phyloP scores from a whole-genome alignment of 208 protist genomes.

The Trypanosoma lewisi region DNA sequence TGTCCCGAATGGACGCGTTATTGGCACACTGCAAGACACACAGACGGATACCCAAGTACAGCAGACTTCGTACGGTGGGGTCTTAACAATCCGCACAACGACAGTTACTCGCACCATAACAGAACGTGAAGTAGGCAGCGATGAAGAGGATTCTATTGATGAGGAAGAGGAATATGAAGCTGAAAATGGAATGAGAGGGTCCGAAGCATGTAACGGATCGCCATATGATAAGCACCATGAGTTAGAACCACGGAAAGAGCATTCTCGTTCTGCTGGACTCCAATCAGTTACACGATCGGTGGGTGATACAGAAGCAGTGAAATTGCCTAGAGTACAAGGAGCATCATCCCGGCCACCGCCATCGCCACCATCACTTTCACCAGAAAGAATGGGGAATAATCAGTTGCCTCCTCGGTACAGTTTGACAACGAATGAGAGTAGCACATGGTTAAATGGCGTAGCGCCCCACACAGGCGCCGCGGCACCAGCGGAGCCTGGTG shows the following conservation, averaged over 20 bases:
- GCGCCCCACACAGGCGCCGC: neutral
- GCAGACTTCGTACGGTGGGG: conserved; percentile 38
- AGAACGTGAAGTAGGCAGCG: conserved; percentile 53
- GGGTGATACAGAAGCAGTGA: neutral
- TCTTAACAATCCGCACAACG: conserved; percentile 63
- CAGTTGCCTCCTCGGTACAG: neutral
- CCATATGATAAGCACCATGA: neutral
- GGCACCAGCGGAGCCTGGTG: neutral
- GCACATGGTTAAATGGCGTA: neutral
- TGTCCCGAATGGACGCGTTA: conserved; percentile 46
- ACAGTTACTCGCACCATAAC: conserved; percentile 69
- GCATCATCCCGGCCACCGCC: neutral
- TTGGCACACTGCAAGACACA: conserved; percentile 63
- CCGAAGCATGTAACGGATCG: neutral
- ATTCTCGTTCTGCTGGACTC: neutral
- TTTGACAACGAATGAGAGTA: neutral
- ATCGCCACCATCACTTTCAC: too few species aligned
- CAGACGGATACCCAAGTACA: conserved; percentile 68
- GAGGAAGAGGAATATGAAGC: conserved; percentile 6
- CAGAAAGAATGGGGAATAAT: neutral
- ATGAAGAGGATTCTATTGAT: conserved; percentile 41
- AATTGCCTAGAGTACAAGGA: neutral
- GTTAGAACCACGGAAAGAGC: neutral
- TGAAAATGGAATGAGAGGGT: neutral
- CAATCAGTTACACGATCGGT: neutral